phyloP scores from a whole-genome alignment of 2,329 filamentous ascomycete genomes.

The Pestalotiopsis sp. region DNA sequence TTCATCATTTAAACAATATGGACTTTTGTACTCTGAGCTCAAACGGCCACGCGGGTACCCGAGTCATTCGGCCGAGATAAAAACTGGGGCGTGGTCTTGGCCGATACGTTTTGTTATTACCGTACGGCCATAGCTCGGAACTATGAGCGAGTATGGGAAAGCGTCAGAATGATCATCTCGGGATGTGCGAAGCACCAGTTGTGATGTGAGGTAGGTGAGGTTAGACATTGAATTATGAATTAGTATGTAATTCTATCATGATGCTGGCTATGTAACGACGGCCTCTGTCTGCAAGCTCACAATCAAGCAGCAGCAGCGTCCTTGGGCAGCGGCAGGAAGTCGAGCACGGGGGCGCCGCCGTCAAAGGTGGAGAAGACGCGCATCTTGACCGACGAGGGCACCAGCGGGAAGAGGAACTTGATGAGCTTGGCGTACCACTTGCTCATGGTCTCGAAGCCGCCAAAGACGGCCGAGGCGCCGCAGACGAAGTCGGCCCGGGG shows the following conservation, averaged over 20 bases:
- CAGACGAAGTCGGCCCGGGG: constrained; percentile 1
- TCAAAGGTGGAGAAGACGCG: constrained; percentile 5
- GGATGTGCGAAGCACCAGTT: not conserved
- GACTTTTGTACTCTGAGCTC: not conserved
- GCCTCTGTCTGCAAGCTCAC: too few relatives aligned
- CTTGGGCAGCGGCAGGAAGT: constrained; percentile 1
- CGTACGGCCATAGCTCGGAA: not conserved
- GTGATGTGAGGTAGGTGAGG: not conserved
- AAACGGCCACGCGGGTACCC: not conserved
- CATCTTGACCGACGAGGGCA: constrained; percentile 3
- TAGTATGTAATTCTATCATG: not conserved
- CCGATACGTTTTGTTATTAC: not conserved
- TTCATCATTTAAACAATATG: too few relatives aligned
- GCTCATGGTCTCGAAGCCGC: constrained; percentile 6
- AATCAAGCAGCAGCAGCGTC: not conserved
- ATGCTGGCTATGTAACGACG: too few relatives aligned
- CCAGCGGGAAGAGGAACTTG: constrained; percentile 2
- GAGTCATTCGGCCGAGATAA: not conserved
- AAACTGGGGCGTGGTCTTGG: not conserved
- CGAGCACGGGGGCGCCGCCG: not conserved
- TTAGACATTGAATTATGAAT: not conserved
- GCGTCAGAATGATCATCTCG: not conserved
- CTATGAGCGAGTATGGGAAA: not conserved
- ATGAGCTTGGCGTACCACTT: constrained; percentile 3
- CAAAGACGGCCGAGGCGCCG: constrained; percentile 2